A percentile compares a stretch with the other conserved stretches of the same genome.
Conservation (phyloP, 257 asterid genomes). For the Euphrasia confusa region DNA sequence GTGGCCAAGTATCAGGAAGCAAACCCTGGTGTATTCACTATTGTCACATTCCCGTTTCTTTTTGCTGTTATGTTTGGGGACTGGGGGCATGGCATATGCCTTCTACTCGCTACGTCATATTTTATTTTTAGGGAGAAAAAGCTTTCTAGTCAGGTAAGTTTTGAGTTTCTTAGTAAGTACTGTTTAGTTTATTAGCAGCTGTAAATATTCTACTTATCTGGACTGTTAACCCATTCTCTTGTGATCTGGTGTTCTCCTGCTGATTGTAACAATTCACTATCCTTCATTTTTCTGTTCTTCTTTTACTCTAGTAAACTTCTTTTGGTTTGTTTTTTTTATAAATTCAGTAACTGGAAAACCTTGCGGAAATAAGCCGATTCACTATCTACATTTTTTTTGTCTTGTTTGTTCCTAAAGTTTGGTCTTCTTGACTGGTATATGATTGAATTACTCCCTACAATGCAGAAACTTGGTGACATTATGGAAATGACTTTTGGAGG, state of each 20-base stretch:
- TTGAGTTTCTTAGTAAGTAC: constrained; percentile 10
- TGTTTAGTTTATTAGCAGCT: constrained; percentile 8
- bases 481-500: constrained; percentile 98
- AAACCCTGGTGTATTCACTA: constrained; percentile 95
- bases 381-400: neutral
- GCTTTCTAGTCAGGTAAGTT: constrained; percentile 74
- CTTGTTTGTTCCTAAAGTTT: constrained; percentile 5
- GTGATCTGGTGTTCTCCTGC: constrained; percentile 18
- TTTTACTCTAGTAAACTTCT: constrained; percentile 1
- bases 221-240: constrained; percentile 8
- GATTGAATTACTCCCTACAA: constrained; percentile 22
- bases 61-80: constrained; percentile 99
- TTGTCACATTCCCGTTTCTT: constrained; percentile 97
- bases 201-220: neutral
- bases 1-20: constrained; percentile 99
- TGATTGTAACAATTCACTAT: constrained; percentile 12
- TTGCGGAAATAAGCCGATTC: constrained; percentile 8
- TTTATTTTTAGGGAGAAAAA: constrained; percentile 69
- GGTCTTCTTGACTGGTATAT: constrained; percentile 14
- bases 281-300: neutral
- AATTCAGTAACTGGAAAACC: constrained; percentile 13
- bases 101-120: constrained; percentile 70
- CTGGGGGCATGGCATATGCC: constrained; percentile 99
- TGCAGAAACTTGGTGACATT: constrained; percentile 99
- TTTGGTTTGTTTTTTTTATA: neutral